phyloP scores from a whole-genome alignment of 176 grass and related monocot species.

The Raddia guianensis region DNA sequence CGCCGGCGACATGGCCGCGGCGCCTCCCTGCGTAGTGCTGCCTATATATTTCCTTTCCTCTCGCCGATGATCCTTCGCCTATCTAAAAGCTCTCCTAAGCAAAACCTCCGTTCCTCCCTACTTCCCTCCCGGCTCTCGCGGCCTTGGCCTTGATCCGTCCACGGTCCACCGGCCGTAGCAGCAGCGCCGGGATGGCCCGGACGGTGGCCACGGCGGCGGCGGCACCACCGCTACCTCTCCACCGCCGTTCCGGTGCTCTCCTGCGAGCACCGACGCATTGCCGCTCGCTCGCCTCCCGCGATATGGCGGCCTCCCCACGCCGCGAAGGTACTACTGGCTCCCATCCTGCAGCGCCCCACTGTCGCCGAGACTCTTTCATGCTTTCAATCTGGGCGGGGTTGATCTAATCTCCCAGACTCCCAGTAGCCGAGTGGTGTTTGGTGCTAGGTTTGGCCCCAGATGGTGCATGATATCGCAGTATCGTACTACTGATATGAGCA shows the following conservation, averaged over 20 bases:
- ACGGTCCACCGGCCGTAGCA: not conserved
- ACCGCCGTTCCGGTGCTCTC: not conserved
- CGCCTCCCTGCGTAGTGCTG: no score
- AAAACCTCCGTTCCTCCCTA: no score
- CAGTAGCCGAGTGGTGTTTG: not conserved
- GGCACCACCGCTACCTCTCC: not conserved
- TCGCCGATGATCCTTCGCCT: no score
- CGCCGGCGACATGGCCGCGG: no score
- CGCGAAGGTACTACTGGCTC: conserved; percentile 21
- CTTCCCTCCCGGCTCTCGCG: no score
- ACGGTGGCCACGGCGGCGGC: conserved; percentile 1
- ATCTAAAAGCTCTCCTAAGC: no score
- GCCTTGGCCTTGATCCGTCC: no score
- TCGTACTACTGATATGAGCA: not conserved
- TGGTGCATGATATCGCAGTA: not conserved
- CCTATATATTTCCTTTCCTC: no score
- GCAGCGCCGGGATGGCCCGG: conserved; percentile 9
- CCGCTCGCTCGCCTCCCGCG: conserved; percentile 1
- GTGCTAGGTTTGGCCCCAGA: not conserved
- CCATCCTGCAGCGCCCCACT: not conserved
- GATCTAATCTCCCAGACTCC: not conserved
- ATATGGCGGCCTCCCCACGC: not conserved
- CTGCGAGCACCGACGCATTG: not conserved
- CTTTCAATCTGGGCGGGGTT: not conserved
- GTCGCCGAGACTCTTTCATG: not conserved